Evolutionary conservation across 2,329 filamentous ascomycete genomes (phyloP), one percentile per base, ranked within the genome.

Genomic region (Knoxdaviesia capensis): DNA sequence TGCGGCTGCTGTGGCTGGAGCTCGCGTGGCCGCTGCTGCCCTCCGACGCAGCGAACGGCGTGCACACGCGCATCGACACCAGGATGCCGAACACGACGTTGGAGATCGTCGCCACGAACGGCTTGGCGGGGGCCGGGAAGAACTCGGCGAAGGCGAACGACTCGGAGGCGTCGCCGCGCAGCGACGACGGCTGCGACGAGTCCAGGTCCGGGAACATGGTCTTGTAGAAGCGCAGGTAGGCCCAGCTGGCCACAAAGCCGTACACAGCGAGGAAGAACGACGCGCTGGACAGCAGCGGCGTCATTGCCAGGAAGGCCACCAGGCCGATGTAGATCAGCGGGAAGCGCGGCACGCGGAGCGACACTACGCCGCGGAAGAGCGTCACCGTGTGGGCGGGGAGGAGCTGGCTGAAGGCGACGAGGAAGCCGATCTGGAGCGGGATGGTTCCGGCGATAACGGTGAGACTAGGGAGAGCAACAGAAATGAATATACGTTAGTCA

Each of bases 321-420:
- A 83, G 48, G 69, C 75, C 65, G 69, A 94, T 57, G 76, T 81
- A 67, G 62, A 90, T 48, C 63, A 93, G 64, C 7, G 74, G 74
- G 51, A 77, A 75, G 39, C 71, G 65, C 11, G 75, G 75, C 43
- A 98, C 86, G 50, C 88, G 82, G 58, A 96, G 76, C 46, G 90
- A 93, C 45, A 96, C 58, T 46, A 94, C 64, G 48, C 86, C 86
- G 48, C 81, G 80, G 64, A 94, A 88, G 45, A 98, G 74, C 5
- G 88, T 90, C 42, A 96, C 88, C 7, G 90, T 98, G 59, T 98
- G 90, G 47, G 94, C 87, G 28, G 90, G 90, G 34, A 96, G 81
- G 40, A 98, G 82, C 61, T 98, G 90, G 62, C 93, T 96, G 62
- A 96, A 94, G 43, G 88, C 84, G 52, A 96, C 84, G 47, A 98